Evolutionary conservation across 2,329 filamentous ascomycete species (phyloP).

Genomic region (Orbilia oligospora): DNA sequence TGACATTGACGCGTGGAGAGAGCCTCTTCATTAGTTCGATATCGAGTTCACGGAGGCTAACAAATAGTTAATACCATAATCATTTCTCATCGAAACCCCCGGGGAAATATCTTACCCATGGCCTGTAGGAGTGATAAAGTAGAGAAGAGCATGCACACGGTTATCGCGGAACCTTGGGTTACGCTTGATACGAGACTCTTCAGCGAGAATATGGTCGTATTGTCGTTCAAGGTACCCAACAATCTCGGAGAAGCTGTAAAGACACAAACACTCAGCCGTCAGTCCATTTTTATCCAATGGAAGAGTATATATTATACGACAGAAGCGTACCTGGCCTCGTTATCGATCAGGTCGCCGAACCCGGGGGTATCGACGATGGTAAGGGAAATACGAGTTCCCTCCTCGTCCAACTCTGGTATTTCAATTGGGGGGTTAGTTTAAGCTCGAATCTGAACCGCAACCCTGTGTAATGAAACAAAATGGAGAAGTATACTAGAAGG

Average conservation of each 20-base stretch:
- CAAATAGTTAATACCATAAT: constrained; percentile 34
- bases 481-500: constrained; percentile 11
- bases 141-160: constrained; percentile 96
- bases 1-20: constrained; percentile 97
- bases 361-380: constrained; percentile 99
- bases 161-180: constrained; percentile 99
- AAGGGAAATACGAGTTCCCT: constrained; percentile 96
- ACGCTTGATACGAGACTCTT: constrained; percentile 99
- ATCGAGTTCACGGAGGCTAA: constrained; percentile 94
- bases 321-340: constrained; percentile 85
- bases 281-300: background rate
- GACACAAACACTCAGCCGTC: constrained; percentile 36
- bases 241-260: constrained; percentile 89
- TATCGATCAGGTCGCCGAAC: constrained; percentile 99
- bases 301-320: background rate
- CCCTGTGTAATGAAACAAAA: constrained; percentile 23
- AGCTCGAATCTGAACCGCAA: constrained; percentile 21
- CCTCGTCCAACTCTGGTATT: constrained; percentile 87
- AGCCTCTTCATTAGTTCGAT: constrained; percentile 99
- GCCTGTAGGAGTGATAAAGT: constrained; percentile 99
- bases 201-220: constrained; percentile 98
- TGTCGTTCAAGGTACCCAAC: constrained; percentile 98
- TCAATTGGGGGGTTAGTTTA: constrained; percentile 57
- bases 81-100: background rate
- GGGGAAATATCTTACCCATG: constrained; percentile 76